Percentiles rank a stretch among this genome's conserved stretches.
These are phyloP conservation scores for Mercurialis annua DNA, from an alignment of 345 rosid species.

Conservation along the genomic window DNA sequence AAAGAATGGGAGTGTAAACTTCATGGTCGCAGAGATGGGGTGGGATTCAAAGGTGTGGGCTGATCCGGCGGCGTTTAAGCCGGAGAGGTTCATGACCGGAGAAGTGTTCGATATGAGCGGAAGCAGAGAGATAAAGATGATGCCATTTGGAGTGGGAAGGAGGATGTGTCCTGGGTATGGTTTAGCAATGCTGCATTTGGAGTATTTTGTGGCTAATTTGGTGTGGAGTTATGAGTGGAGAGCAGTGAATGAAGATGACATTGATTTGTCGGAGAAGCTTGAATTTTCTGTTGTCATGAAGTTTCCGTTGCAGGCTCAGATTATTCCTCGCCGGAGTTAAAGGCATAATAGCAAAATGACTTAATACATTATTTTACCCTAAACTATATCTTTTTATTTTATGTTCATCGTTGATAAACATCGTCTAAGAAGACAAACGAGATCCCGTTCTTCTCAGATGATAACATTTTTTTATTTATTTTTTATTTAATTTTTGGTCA, in stretches of 20 bases:
- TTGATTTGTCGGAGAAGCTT: constrained; percentile 3
- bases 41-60: not conserved
- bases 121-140: not conserved
- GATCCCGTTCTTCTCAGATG: too few species aligned
- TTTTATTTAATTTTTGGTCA: too few species aligned
- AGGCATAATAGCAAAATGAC: too few species aligned
- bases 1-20: not conserved
- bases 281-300: not conserved
- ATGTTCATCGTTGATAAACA: too few species aligned
- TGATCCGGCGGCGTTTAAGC: constrained; percentile 3
- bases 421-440: too few species aligned
- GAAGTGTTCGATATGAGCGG: not conserved
- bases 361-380: too few species aligned
- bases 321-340: too few species aligned
- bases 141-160: constrained; percentile 5
- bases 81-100: not conserved
- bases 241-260: not conserved
- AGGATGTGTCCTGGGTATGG: constrained; percentile 2
- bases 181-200: constrained; percentile 1
- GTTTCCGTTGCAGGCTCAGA: constrained; percentile 3
- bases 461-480: too few species aligned
- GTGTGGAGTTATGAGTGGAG: constrained; percentile 3
- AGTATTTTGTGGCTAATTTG: constrained; percentile 1
- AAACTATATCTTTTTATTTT: too few species aligned
- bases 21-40: constrained; percentile 7